Base-by-base conservation (phyloP, 805 yeast species). In the Monosporozyma siamensis region DNA sequence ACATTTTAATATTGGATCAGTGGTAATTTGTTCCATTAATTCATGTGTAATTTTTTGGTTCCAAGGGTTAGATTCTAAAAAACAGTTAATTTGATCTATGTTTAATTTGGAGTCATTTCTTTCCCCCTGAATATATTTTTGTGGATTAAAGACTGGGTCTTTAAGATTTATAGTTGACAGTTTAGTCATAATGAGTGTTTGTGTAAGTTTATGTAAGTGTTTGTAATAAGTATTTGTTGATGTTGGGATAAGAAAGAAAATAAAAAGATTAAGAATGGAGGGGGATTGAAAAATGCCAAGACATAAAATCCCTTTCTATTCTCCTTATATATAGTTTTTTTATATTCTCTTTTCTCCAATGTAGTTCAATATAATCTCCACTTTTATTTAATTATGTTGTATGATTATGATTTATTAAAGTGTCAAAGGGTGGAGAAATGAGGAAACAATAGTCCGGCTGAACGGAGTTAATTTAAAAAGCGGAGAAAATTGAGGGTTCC, bases 1-100 rank as follows among this genome's bases (percentile, higher is more conserved):
- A 1, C 78, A 70, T 31, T 72, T 69, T 44, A 82, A 66, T 12
- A 81, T 62, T 1, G 88, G 88, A 58, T 82, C 90, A 50, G 78
- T 69, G 53, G 77, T 78, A 54, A 81, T 65, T 54, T 80, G 78
- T 48, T 72, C 77, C 55, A 74, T 64, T 50, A 80, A 58, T 14
- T 56, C 51, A 47, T 72, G 72, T n/a, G 77, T 71, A 43, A 66
- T 59, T 9, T 62, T 61, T 6, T 80, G 70, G 34, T 67, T 67
- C 29, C 68, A 67, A 20, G 67, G 62, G 10, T 67, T 59, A 3
- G 77, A 72, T 52, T 78, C 85, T 44, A 78, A 53, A 55, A 78
- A 78, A 27, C 69, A 65, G 58, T 77, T 77, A 69, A 78, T 61
- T 49, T 65, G 63, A 49, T 71, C 67, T 23, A 67, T 51, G 40